Base-by-base conservation (phyloP, 495 filamentous ascomycete genomes). In the Neurospora discreta region DNA sequence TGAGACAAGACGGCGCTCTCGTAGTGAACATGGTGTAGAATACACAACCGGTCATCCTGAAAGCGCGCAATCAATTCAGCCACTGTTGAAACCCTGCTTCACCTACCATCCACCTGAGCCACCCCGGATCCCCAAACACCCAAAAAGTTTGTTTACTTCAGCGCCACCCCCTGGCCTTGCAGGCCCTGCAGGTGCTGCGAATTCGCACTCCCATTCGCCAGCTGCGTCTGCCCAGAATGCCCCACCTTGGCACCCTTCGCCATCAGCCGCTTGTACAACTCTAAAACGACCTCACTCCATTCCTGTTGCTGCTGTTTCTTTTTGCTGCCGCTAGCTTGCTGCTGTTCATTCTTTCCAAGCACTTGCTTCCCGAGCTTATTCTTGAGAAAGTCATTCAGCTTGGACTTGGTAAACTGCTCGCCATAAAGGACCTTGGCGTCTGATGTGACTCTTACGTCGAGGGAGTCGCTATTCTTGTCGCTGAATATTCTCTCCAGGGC, bases 361-460 rank as follows among this genome's bases (percentile, higher is more conserved):
- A 81, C 77, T 10, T 40, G 68, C 68, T 76, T 75, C 18, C 86
- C 86, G 58, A 89, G 77, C 72, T 81, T 84, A 39, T 78, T 80
- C 36, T 79, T 74, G 58, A 91, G 75, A 72, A 90, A 91, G 68
- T 90, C 88, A 38, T 72, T 72, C 83, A 93, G 89, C 76, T 89
- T 91, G 26, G 80, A 84, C 76, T 84, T 84, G 68, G 88, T 89
- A 73, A 91, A 90, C 70, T 80, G 81, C 77, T 92, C 90, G 1
- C 91, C 91, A 79, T 93, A 93, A 8, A 88, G 84, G 3, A 91
- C 87, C 69, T 77, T 80, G 1, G 85, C 90, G 41, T 78, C 80
- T 1, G 83, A 83, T 33, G 71, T 69, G 8, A 87, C 78, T 0
- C 75, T 78, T n/a, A 88, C 82, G n/a, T 81, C 82, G 42, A 90